phyloP scores from a whole-genome alignment of 768 basidiomycete species.

The Mycena crocata region DNA sequence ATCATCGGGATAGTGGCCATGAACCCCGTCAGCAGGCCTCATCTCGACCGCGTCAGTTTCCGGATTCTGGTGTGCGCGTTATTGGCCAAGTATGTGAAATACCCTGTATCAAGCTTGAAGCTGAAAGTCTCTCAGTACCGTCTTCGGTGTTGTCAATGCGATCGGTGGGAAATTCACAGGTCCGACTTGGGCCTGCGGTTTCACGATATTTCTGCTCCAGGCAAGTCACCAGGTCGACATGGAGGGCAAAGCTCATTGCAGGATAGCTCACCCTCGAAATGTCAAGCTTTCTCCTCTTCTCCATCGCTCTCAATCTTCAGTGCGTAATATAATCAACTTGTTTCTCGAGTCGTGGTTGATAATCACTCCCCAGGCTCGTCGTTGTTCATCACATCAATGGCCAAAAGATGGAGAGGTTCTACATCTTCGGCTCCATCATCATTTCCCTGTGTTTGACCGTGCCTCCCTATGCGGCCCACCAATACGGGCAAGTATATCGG shows the following conservation, averaged over 20 bases:
- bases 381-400: slow-evolving; percentile 34
- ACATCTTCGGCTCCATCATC: slow-evolving; percentile 27
- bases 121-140: slow-evolving; percentile 21
- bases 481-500: slow-evolving; percentile 35
- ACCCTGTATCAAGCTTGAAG: background rate
- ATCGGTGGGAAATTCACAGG: slow-evolving; percentile 33
- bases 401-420: slow-evolving; percentile 35
- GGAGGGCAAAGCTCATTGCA: background rate
- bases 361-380: slow-evolving; percentile 29
- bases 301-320: slow-evolving; percentile 39
- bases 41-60: slow-evolving; percentile 39
- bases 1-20: slow-evolving; percentile 26
- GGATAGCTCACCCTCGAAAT: slow-evolving; percentile 33
- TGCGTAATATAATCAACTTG: slow-evolving; percentile 17
- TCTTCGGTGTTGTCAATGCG: slow-evolving; percentile 36
- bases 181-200: slow-evolving; percentile 31
- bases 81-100: slow-evolving; percentile 34
- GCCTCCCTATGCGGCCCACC: slow-evolving; percentile 36
- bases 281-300: slow-evolving; percentile 37
- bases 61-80: slow-evolving; percentile 34
- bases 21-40: slow-evolving; percentile 23
- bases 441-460: slow-evolving; percentile 29
- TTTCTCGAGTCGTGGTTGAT: background rate
- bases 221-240: background rate
- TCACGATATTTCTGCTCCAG: slow-evolving; percentile 37